phyloP scores from a whole-genome alignment of 139 green algal genomes.

The Chlamydomonas sp. region DNA sequence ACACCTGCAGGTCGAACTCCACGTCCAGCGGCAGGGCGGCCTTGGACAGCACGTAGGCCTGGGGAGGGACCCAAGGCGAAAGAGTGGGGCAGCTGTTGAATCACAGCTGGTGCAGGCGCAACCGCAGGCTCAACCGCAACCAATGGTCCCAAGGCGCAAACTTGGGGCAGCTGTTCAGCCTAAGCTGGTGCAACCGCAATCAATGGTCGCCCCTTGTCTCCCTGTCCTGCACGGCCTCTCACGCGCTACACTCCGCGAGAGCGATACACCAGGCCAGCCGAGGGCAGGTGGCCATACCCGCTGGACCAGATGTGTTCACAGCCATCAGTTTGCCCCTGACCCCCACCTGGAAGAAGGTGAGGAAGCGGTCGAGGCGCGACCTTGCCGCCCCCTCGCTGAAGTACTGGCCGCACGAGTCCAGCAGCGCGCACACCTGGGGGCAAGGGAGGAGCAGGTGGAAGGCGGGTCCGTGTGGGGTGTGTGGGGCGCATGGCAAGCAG shows the following conservation, averaged over 20 bases:
- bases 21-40: conserved; percentile 87
- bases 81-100: not conserved
- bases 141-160: too few relatives aligned
- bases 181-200: too few relatives aligned
- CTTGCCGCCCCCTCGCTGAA: conserved; percentile 79
- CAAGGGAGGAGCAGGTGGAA: not conserved
- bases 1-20: conserved; percentile 90
- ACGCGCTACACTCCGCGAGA: too few relatives aligned
- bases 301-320: not conserved
- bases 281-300: too few relatives aligned
- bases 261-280: not conserved
- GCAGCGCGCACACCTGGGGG: conserved; percentile 77
- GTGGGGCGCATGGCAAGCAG: not conserved
- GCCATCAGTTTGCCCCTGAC: not conserved
- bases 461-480: not conserved
- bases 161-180: too few relatives aligned
- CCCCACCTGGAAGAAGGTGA: conserved; percentile 86
- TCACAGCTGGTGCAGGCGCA: too few relatives aligned
- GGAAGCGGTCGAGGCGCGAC: conserved; percentile 86
- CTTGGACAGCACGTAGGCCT: conserved; percentile 90
- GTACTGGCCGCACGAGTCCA: conserved; percentile 89
- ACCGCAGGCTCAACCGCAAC: too few relatives aligned
- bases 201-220: too few relatives aligned
- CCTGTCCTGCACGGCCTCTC: too few relatives aligned
- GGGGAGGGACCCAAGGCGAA: not conserved